These are phyloP conservation scores for Chaetomidium leptoderma DNA, from an alignment of 495 filamentous ascomycete species.

Conservation along the genomic window DNA sequence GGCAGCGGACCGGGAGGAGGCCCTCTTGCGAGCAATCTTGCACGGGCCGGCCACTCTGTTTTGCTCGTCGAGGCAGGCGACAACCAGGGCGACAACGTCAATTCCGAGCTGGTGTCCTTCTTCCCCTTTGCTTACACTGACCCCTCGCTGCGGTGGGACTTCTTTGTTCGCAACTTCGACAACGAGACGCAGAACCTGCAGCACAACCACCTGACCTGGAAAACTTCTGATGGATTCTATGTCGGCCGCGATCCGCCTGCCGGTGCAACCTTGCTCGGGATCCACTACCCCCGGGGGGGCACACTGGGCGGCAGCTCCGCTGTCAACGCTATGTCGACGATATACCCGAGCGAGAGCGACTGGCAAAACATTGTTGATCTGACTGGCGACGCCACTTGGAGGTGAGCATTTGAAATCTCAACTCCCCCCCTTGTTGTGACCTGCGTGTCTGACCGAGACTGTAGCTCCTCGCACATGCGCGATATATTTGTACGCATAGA, in stretches of 20 bases:
- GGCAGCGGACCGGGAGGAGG: conserved; percentile 54
- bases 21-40: conserved; percentile 53
- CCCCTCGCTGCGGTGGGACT: conserved; percentile 38
- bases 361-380: conserved; percentile 35
- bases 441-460: not conserved
- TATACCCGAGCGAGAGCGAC: conserved; percentile 35
- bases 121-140: conserved; percentile 30
- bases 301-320: conserved; percentile 36
- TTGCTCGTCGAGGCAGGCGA: conserved; percentile 57
- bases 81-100: conserved; percentile 20
- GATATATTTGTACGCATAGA: conserved; percentile 35
- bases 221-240: conserved; percentile 33
- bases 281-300: conserved; percentile 36
- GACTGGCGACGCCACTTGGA: conserved; percentile 36
- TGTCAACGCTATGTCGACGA: conserved; percentile 38
- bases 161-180: conserved; percentile 37
- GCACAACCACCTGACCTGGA: conserved; percentile 38
- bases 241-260: conserved; percentile 32
- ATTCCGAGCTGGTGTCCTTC: not conserved
- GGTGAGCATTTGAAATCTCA: conserved; percentile 16
- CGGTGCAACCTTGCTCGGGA: conserved; percentile 31
- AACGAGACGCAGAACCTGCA: conserved; percentile 29
- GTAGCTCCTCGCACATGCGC: conserved; percentile 35
- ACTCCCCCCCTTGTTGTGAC: too few relatives aligned
- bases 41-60: conserved; percentile 52